These are phyloP conservation scores for Isatis tinctoria DNA, from an alignment of 345 rosid species.

Conservation along the genomic window DNA sequence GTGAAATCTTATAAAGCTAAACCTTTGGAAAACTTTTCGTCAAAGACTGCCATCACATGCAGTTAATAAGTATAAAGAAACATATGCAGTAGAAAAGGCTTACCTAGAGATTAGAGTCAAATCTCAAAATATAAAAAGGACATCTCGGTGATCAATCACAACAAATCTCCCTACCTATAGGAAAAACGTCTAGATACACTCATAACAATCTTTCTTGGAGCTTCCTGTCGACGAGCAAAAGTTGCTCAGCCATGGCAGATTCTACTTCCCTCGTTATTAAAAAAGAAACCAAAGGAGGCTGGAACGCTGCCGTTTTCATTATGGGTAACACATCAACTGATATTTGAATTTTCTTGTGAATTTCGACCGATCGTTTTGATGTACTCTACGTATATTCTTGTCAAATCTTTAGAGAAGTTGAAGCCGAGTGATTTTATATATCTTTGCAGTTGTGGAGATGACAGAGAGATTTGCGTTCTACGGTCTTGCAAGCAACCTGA, in stretches of 20 bases:
- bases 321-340: conserved; percentile 44
- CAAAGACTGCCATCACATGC: not conserved
- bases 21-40: not conserved
- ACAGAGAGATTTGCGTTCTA: conserved; percentile 79
- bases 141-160: not conserved
- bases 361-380: not conserved
- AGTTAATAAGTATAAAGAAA: not conserved
- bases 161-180: not conserved
- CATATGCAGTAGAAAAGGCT: not conserved
- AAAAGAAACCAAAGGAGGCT: conserved; percentile 51
- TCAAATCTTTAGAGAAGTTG: not conserved
- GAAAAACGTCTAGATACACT: conserved; percentile 19
- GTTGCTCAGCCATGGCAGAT: conserved; percentile 18
- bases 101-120: conserved; percentile 8
- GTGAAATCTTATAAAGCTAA: not conserved
- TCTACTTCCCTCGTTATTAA: not conserved
- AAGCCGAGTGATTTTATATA: not conserved
- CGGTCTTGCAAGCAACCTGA: conserved; percentile 73
- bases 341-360: not conserved
- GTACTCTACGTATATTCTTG: not conserved
- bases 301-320: conserved; percentile 87
- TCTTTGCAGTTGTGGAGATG: conserved; percentile 66
- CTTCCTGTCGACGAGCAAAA: conserved; percentile 4
- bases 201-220: not conserved
- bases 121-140: conserved; percentile 7